Conservation (phyloP, 108 stramenopile genomes). For the Skeletonema tropicum region DNA sequence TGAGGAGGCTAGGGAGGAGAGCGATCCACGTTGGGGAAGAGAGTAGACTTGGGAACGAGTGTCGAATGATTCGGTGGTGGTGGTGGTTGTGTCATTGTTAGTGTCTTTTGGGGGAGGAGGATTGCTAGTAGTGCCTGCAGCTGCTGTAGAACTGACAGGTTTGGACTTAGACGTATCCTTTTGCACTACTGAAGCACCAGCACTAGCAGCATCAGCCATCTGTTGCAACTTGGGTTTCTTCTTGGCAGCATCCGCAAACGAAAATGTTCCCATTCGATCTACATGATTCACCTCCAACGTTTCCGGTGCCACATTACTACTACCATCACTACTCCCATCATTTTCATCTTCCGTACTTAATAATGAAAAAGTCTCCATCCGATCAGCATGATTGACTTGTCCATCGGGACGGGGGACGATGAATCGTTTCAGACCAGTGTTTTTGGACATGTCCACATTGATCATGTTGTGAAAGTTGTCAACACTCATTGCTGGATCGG, state of each 20-base stretch:
- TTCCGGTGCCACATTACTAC: neutral
- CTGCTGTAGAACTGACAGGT: neutral
- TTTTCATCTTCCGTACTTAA: constrained; percentile 14
- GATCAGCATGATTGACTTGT: constrained; percentile 9
- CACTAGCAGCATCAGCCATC: constrained; percentile 2
- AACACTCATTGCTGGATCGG: neutral
- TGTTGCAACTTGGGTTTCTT: neutral
- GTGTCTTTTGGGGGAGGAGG: neutral
- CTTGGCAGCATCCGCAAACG: constrained; percentile 7
- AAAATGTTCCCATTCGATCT: constrained; percentile 26
- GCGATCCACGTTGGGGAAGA: constrained; percentile 11
- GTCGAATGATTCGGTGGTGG: neutral
- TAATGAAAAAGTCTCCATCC: constrained; percentile 16
- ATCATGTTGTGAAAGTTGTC: constrained; percentile 19
- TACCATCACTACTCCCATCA: neutral
- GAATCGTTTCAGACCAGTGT: neutral
- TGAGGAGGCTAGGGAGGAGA: constrained; percentile 46
- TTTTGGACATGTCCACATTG: constrained; percentile 5
- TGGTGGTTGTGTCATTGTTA: neutral
- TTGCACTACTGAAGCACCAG: constrained; percentile 2
- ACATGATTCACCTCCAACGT: constrained; percentile 9
- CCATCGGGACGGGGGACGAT: neutral
- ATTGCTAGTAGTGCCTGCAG: no score
- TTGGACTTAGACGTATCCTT: neutral
- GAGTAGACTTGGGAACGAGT: neutral